Evolutionary conservation across 352 stramenopile species (phyloP), one percentile per base, ranked within the genome.

Genomic region (Phytophthora megakarya): DNA sequence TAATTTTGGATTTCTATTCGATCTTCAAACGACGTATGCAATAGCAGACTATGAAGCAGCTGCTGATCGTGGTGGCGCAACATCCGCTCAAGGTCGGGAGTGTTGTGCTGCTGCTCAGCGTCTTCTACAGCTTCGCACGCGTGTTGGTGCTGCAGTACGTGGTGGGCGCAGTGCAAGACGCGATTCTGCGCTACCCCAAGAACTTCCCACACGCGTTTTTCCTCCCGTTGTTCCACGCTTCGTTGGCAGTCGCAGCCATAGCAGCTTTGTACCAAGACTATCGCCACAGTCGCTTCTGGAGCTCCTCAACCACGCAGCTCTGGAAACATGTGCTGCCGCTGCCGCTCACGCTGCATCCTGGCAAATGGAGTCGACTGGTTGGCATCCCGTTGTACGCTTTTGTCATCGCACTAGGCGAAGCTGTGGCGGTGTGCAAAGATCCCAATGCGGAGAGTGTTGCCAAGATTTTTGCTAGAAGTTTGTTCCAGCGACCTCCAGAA

Each of bases 361-460:
- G 78, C 3, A 73, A 85, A 13, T 68, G 78, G 49, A 75, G 58
- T 43, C 78, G 83, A 37, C 67, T 92, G 42, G 49, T 90, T 25
- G 84, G 84, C n/a, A 78, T 93, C 33, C 82, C 86, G 10, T 19
- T 86, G 15, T 91, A 88, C 39, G 82, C 81, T 15, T 80, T 86
- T 26, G 40, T 62, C 10, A 67, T 93, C 30, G 86, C 73, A 15
- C 42, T 84, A 9, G 62, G 75, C 10, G 83, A 91, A 32, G 80
- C 81, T 5, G 56, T 84, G 12, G 68, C 78, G 35, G 62, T 73
- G 51, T 86, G 78, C 21, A 72, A 48, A 18, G 81, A 88, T 32
- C 74, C 79, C 40, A 76, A 23, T 12, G 74, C 75, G 37, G 77
- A 75, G 51, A 88, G 67, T 56, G 64, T 32, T 26, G 13, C 25